These are phyloP conservation scores for Paxillus rubicundulus DNA, from an alignment of 768 basidiomycete genomes.

Conservation along the genomic window DNA sequence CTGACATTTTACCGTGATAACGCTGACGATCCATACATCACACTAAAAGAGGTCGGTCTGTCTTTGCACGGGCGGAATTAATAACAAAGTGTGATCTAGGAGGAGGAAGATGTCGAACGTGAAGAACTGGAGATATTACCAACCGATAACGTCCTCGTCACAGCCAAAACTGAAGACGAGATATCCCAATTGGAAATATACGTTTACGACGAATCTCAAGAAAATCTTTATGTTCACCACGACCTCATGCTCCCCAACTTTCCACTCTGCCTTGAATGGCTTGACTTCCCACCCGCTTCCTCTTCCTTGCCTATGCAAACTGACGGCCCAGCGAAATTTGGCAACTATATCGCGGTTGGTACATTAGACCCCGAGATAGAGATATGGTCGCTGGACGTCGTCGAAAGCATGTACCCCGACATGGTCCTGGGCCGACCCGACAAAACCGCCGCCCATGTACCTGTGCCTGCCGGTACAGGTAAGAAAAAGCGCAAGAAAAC, in stretches of 20 bases:
- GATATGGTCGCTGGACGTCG: slow-evolving; percentile 93
- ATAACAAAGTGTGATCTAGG: slow-evolving; percentile 36
- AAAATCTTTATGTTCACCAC: slow-evolving; percentile 94
- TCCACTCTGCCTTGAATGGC: slow-evolving; percentile 98
- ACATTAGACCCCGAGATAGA: slow-evolving; percentile 98
- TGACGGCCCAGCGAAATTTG: slow-evolving; percentile 42
- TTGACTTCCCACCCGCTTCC: slow-evolving; percentile 83
- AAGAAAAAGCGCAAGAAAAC: slow-evolving; percentile 95
- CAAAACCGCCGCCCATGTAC: slow-evolving; percentile 74
- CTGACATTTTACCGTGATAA: slow-evolving; percentile 89
- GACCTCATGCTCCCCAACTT: slow-evolving; percentile 97
- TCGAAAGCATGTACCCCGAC: slow-evolving; percentile 93
- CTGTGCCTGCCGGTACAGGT: slow-evolving; percentile 80
- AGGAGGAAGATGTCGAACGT: slow-evolving; percentile 78
- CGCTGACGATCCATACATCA: slow-evolving; percentile 95
- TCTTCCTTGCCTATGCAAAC: slow-evolving; percentile 37
- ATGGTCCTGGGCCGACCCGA: slow-evolving; percentile 90
- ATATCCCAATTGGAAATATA: slow-evolving; percentile 94
- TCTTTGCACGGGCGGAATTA: not conserved
- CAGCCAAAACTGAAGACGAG: slow-evolving; percentile 95
- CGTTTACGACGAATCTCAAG: slow-evolving; percentile 89
- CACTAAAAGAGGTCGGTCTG: slow-evolving; percentile 78
- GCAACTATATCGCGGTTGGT: slow-evolving; percentile 94
- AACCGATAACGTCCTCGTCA: slow-evolving; percentile 88
- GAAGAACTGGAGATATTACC: slow-evolving; percentile 87